Base-by-base conservation (phyloP, 2,329 filamentous ascomycete species). In the Penicillium sclerotigenum region DNA sequence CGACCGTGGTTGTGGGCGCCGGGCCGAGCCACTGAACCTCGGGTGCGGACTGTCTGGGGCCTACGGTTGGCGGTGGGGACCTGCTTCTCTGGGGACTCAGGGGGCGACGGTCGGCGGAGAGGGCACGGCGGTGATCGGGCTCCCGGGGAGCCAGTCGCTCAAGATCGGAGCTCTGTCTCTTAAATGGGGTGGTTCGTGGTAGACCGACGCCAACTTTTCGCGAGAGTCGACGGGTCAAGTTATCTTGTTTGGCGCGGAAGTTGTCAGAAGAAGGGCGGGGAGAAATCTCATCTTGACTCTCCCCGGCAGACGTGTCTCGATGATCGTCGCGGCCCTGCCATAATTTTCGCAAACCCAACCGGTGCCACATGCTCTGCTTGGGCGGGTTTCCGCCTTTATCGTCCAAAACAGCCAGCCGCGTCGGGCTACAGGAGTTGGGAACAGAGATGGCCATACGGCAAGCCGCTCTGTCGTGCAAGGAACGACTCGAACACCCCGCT, bases 91-190 rank as follows among this genome's bases (percentile, higher is more conserved):
- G 75, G 51, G 70, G 67, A 60, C 75, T 78, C 62, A 74, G 52
- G 61, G 72, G 67, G 63, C 71, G 70, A 58, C 73, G 77, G 67
- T 83, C 75, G 56, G 70, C 75, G 33, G 89, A 93, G 14, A 86
- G 79, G 11, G 90, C 85, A 67, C 91, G 84, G 63, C 89, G 84
- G 26, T 80, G 75, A 31, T 85, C 83, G 6, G 83, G 81, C 46
- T 86, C 79, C 40, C 85, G 80, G 42, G 89, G 86, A 57, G 87
- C 80, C 52, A 96, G 79, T 66, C 86, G 87, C 64, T 89, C 85
- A 64, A 91, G 82, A 74, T 96, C 92, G 28, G 90, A 93, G 70
- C 89, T 83, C 72, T 93, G 90, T 65, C 91, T 84, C 73, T 87
- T 88, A 75, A 95, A 91, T 0, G 90, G 95, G 65, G 87, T 84